phyloP scores from a whole-genome alignment of 192 early-diverging fungal genomes.

The Coemansia brasiliensis region DNA sequence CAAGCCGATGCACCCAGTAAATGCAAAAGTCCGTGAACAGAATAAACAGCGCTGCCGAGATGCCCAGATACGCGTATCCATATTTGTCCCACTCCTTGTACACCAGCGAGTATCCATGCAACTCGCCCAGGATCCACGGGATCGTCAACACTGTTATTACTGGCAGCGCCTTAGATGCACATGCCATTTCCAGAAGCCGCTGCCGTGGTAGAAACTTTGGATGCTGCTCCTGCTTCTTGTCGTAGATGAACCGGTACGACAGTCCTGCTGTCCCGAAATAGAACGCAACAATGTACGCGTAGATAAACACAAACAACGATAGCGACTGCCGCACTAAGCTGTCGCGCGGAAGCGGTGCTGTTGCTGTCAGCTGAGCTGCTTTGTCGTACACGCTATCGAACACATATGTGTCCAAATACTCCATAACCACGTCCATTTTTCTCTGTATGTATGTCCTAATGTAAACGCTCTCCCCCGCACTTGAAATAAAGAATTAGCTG shows the following conservation, averaged over 20 bases:
- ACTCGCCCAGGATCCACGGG: slow-evolving; percentile 90
- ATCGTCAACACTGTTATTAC: slow-evolving; percentile 78
- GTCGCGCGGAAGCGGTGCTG: slow-evolving; percentile 55
- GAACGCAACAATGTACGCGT: slow-evolving; percentile 71
- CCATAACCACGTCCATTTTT: slow-evolving; percentile 69
- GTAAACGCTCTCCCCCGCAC: not conserved
- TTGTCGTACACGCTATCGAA: slow-evolving; percentile 63
- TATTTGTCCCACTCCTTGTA: slow-evolving; percentile 72
- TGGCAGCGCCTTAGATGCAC: slow-evolving; percentile 78
- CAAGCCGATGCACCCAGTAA: slow-evolving; percentile 94
- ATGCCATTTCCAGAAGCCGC: slow-evolving; percentile 80
- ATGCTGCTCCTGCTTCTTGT: slow-evolving; percentile 86
- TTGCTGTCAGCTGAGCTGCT: slow-evolving; percentile 51
- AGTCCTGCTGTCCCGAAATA: slow-evolving; percentile 78
- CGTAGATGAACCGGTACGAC: slow-evolving; percentile 86
- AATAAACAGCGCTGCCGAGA: slow-evolving; percentile 74
- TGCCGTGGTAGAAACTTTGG: slow-evolving; percentile 93
- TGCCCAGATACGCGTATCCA: slow-evolving; percentile 72
- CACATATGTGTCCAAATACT: slow-evolving; percentile 63
- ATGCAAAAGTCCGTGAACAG: slow-evolving; percentile 92
- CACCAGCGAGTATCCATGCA: slow-evolving; percentile 83
- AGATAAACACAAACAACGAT: slow-evolving; percentile 71
- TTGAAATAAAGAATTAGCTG: not conserved
- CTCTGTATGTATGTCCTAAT: not conserved
- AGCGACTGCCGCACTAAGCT: slow-evolving; percentile 70